Evolutionary conservation across 2,329 filamentous ascomycete species (phyloP), one percentile per base, ranked within the genome.

Genomic region (Ceratocystis cacaofunesta): DNA sequence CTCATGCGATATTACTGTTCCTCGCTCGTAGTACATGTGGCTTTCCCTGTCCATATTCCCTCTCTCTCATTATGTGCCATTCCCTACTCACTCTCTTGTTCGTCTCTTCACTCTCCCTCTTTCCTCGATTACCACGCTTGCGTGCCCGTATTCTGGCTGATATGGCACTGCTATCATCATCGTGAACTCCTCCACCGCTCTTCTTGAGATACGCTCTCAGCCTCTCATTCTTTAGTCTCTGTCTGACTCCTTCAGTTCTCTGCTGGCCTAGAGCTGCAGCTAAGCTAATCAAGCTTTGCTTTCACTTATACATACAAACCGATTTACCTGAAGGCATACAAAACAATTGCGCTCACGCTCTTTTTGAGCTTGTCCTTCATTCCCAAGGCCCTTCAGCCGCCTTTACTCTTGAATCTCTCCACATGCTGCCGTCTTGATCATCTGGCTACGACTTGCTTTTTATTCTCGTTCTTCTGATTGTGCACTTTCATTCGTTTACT

Each of bases 211-310:
- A 22, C 30, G 30, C 60, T 50, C 36, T 50, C 41, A 41, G 50
- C 22, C 63, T 48, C 41, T 61, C 63, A 58, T 58, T 60, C 55
- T 19, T 60, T 58, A 46, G 46, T 19, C 19, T 22, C 61, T 52
- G 30, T 25, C 50, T 50, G 25, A 8, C 61, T 63, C 22, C 61
- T 63, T 58, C 55, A 58, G 55, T 63, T 52, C 61, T 63, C 44
- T 50, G 61, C 61, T 63, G 61, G 61, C 61, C 61, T 63, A 63
- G 61, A 63, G 61, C 61, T 63, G 55, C 55, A 58, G 55, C 55
- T 58, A 58, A 58, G 30, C 55, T 58, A 15, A 17, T 17, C 32
- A 58, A 30, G 28, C 55, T 52, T 52, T 52, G 44, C 25, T 22
- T 63, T 62, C 17, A 41, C n/a, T 43, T 41, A 22, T 50, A 32